Base-by-base conservation (phyloP, 768 basidiomycete genomes). In the Melanogaster broomeanus region DNA sequence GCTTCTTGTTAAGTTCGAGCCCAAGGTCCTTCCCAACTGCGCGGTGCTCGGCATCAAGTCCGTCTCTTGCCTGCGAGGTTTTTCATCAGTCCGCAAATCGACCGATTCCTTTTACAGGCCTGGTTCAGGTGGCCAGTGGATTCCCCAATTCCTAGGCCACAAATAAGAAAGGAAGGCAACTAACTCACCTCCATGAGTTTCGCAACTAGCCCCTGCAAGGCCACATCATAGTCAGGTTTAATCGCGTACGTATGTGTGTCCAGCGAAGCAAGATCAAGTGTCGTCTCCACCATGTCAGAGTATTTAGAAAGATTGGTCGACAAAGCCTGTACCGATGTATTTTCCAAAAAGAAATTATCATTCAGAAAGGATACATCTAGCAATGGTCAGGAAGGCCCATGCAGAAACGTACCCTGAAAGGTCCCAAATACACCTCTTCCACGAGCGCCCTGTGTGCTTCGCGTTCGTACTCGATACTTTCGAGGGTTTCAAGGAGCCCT, bases 251-350 rank as follows among this genome's bases (percentile, higher is more conserved):
- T 89, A 68, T 98, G 93, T 13, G 80, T 79, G 27, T 90, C 86
- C 6, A 97, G 79, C 51, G 95, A 84, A 19, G 85, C 83, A 16
- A 98, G 81, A 62, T 99, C 97, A 38, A 99, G 82, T 0, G 97
- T 98, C 55, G 91, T 85, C 66, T 98, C 93, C 3, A 98, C 95
- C 90, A 98, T 95, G 54, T 94, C 90, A 3, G 80, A 77, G 60
- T 94, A 96, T 63, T 91, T 91, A 12, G 75, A 76, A 5, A 98
- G 80, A 45, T 74, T 84, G 0, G 65, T 68, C 16, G 80, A 71
- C 55, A 82, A 79, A 56, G 85, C 77, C 93, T 95, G 58, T n/a
- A 34, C 38, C 42, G 3, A 27, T 33, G 6, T 31, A 15, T 15
- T 11, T 13, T 31, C 31, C 12, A 31, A 5, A 31, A 24, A 11